Percentiles rank a stretch among this genome's conserved stretches.
Conservation (phyloP, 371 early-diverging fungal genomes). For the Rhizopus arrhizus region DNA sequence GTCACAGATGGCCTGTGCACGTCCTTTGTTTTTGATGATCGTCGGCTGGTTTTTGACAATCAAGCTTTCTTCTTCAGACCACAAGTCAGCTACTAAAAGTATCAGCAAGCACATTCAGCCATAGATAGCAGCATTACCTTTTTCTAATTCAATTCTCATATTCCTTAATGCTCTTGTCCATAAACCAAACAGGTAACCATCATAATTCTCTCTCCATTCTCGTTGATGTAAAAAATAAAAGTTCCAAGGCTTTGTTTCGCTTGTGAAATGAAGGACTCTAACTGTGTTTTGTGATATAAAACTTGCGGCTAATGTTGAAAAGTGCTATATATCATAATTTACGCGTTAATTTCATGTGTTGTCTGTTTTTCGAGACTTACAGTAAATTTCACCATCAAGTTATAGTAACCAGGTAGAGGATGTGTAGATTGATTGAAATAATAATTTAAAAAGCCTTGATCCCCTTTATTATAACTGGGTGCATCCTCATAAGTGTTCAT, state of each 20-base stretch:
- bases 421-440: conserved; percentile 33
- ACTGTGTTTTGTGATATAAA: conserved; percentile 28
- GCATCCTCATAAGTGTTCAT: conserved; percentile 31
- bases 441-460: conserved; percentile 44
- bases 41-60: background rate
- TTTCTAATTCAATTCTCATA: conserved; percentile 10
- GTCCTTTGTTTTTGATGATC: conserved; percentile 9
- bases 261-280: conserved; percentile 39
- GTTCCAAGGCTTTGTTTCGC: conserved; percentile 45
- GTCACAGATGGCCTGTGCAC: conserved; percentile 19
- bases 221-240: conserved; percentile 33
- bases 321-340: conserved; percentile 14
- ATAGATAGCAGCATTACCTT: conserved; percentile 5
- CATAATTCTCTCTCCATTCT: conserved; percentile 44
- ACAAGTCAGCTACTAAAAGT: background rate
- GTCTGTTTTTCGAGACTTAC: conserved; percentile 8
- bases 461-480: conserved; percentile 40
- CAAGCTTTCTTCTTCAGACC: background rate
- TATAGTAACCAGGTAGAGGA: conserved; percentile 36
- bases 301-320: conserved; percentile 28
- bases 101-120: background rate
- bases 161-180: conserved; percentile 26
- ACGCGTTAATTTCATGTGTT: background rate
- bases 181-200: conserved; percentile 32
- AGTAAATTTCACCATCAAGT: conserved; percentile 41